Evolutionary conservation across 176 grass and related monocot genomes (phyloP).

Genomic region (Elymus sibiricus): DNA sequence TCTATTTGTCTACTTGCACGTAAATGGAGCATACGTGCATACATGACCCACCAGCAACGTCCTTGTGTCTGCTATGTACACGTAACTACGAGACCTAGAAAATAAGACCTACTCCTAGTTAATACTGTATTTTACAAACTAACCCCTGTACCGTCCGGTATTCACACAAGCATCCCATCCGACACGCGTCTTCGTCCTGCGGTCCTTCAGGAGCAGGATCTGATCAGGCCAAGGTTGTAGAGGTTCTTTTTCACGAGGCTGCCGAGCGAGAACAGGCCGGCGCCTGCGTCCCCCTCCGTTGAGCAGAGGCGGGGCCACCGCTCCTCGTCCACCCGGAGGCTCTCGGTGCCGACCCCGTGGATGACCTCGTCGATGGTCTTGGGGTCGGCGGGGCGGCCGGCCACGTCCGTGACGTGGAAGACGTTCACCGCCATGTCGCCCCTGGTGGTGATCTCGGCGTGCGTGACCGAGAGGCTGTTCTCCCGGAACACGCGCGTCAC

Average conservation of each 20-base stretch:
- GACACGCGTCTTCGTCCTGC: background rate
- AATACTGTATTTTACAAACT: constrained; percentile 31
- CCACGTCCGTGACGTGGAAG: constrained; percentile 75
- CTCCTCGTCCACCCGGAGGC: constrained; percentile 65
- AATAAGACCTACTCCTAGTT: background rate
- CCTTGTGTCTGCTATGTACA: constrained; percentile 39
- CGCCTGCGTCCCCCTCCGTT: constrained; percentile 27
- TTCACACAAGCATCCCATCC: constrained; percentile 27
- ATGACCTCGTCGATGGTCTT: constrained; percentile 64
- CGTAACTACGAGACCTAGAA: constrained; percentile 19
- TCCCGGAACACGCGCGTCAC: constrained; percentile 86
- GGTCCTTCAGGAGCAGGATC: constrained; percentile 57
- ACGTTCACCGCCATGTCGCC: constrained; percentile 64
- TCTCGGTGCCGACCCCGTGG: constrained; percentile 64
- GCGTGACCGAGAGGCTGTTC: constrained; percentile 80
- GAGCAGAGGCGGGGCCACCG: constrained; percentile 36
- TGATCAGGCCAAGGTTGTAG: constrained; percentile 73
- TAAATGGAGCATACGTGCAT: constrained; percentile 17
- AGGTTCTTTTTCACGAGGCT: constrained; percentile 90
- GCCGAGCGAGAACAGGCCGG: constrained; percentile 62
- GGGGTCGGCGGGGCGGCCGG: constrained; percentile 56
- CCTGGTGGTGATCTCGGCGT: constrained; percentile 74
- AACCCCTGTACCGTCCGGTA: constrained; percentile 23
- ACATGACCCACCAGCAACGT: constrained; percentile 19
- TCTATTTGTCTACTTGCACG: constrained; percentile 22